These are phyloP conservation scores for Termitomyces sp. DNA, from an alignment of 768 basidiomycete species.

Conservation along the genomic window DNA sequence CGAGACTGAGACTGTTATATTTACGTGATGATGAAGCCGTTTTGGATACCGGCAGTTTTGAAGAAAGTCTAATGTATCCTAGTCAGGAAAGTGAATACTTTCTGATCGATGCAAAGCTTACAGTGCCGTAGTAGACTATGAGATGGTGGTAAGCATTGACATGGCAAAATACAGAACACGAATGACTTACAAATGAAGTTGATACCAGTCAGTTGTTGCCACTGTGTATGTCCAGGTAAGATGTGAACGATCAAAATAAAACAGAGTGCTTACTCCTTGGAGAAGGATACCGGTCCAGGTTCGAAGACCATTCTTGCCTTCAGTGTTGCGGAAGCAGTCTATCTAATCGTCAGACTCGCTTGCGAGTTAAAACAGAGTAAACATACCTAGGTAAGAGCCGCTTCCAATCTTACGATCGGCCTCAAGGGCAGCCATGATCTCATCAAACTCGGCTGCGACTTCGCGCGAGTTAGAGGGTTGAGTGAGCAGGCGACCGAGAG, in stretches of 20 bases:
- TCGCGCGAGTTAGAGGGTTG: slow-evolving; percentile 40
- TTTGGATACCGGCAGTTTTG: slow-evolving; percentile 47
- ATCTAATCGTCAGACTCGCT: not conserved
- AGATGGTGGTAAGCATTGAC: not conserved
- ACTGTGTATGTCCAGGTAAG: slow-evolving; percentile 13
- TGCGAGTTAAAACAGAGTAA: not conserved
- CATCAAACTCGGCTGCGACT: slow-evolving; percentile 47
- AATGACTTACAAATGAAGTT: slow-evolving; percentile 40
- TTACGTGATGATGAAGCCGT: slow-evolving; percentile 54
- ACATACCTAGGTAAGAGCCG: slow-evolving; percentile 44
- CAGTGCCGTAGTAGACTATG: slow-evolving; percentile 57
- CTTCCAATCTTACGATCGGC: slow-evolving; percentile 58
- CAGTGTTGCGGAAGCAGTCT: slow-evolving; percentile 53
- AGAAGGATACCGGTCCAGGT: slow-evolving; percentile 81
- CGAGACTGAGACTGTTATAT: slow-evolving; percentile 6
- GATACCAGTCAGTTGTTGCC: slow-evolving; percentile 77
- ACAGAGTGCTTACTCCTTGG: slow-evolving; percentile 39
- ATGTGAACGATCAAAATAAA: not conserved
- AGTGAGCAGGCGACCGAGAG: slow-evolving; percentile 64
- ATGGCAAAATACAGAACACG: not conserved
- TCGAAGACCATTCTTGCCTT: slow-evolving; percentile 59
- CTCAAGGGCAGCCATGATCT: slow-evolving; percentile 50
- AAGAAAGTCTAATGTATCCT: slow-evolving; percentile 48
- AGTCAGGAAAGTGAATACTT: slow-evolving; percentile 32
- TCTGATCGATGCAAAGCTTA: slow-evolving; percentile 16